phyloP scores from a whole-genome alignment of 805 yeast species.

The Lipomyces lipofer region DNA sequence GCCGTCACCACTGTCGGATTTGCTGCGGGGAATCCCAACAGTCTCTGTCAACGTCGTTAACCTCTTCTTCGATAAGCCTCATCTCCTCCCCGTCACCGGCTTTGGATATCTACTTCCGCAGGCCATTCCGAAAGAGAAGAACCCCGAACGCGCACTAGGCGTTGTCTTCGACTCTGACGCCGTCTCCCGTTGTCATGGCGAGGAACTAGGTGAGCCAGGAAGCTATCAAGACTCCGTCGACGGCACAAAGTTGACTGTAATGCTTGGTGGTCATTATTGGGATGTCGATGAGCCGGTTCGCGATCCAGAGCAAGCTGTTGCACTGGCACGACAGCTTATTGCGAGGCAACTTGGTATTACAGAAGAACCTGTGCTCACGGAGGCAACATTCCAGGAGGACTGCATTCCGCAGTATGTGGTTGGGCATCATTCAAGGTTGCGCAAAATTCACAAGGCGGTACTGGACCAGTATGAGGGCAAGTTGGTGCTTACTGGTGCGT shows the following conservation, averaged over 20 bases:
- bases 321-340: constrained; percentile 44
- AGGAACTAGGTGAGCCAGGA: constrained; percentile 10
- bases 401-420: constrained; percentile 73
- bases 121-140: constrained; percentile 42
- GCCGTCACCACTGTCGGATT: background rate
- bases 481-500: constrained; percentile 27
- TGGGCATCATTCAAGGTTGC: constrained; percentile 27
- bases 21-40: constrained; percentile 49
- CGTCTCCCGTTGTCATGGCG: constrained; percentile 17
- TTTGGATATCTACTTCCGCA: constrained; percentile 89
- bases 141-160: constrained; percentile 67
- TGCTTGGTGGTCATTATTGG: constrained; percentile 84
- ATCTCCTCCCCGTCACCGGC: constrained; percentile 55
- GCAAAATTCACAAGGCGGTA: constrained; percentile 13
- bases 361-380: constrained; percentile 38
- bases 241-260: constrained; percentile 76
- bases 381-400: constrained; percentile 48
- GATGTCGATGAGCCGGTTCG: constrained; percentile 35
- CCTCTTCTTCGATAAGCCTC: constrained; percentile 53
- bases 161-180: constrained; percentile 86
- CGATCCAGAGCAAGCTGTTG: constrained; percentile 33
- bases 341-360: constrained; percentile 43
- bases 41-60: constrained; percentile 68
- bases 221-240: constrained; percentile 33
- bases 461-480: constrained; percentile 18